Base-by-base conservation (phyloP, 495 filamentous ascomycete genomes). In the Aspergillus bridgeri region DNA sequence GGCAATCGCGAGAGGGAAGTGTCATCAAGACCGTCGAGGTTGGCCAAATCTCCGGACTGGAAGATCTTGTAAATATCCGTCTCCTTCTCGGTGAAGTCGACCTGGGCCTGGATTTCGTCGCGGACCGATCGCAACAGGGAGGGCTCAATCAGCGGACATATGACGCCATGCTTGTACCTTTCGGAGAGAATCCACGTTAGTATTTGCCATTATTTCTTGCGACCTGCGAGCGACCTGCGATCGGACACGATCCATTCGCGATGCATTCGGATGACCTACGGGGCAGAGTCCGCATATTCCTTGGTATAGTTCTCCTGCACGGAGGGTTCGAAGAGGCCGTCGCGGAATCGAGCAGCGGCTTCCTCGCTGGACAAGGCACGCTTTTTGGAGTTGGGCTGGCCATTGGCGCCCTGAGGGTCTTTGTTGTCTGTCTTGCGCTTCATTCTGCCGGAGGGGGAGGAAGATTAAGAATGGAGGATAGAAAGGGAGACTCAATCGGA, bases 21-120 rank as follows among this genome's bases (percentile, higher is more conserved):
- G 65, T 91, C 85, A 53, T 95, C 89, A 6, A 99, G 80, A 5
- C 94, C 94, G 73, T 96, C 91, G 45, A 99, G 86, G 69, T 99
- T 99, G 8, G 94, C 95, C 18, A 99, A 81, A 69, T 99, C 94
- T 54, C 94, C 94, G 25, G 93, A 97, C 75, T 98, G 94, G 80
- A 97, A 92, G 69, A 98, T 97, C 73, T 94, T 96, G 80, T 99
- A 99, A 74, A 99, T 98, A 73, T 99, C 95, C 57, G 94, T 99
- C 70, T 99, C 94, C 75, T 99, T 99, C 61, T 92, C 92, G 48
- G 94, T 96, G 76, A 98, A 98, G 67, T 87, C 85, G 58, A 99
- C 85, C 65, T 94, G 90, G 48, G 83, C 78, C 72, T 89, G 85
- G 69, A 98, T 92, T 78, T 99, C 94, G 59, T 80, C 74, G 67